Evolutionary conservation across 2,329 filamentous ascomycete genomes (phyloP).

Genomic region (Neophaeococcomyces aloes): DNA sequence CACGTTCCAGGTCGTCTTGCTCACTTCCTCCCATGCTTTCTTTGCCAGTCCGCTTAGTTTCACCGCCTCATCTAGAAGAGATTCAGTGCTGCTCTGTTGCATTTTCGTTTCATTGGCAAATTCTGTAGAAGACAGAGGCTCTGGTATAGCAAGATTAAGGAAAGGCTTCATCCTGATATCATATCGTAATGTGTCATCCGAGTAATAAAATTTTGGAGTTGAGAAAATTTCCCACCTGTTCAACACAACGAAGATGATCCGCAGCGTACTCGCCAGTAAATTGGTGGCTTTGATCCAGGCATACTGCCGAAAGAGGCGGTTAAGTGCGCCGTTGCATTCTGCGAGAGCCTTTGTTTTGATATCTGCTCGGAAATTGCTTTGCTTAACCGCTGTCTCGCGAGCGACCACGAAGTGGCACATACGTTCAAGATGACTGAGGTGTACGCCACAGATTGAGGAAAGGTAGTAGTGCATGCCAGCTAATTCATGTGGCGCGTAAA

Average conservation of each 20-base stretch:
- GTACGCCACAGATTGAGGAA: constrained; percentile 58
- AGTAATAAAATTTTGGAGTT: constrained; percentile 47
- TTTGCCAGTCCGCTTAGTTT: constrained; percentile 31
- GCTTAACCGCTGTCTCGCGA: constrained; percentile 23
- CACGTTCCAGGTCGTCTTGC: constrained; percentile 28
- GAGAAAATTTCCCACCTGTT: constrained; percentile 38
- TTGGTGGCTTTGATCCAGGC: constrained; percentile 55
- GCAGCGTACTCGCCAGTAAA: constrained; percentile 42
- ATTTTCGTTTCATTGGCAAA: constrained; percentile 40
- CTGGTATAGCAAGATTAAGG: constrained; percentile 54
- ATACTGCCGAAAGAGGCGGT: constrained; percentile 46
- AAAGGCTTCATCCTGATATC: constrained; percentile 84
- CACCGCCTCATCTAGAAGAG: constrained; percentile 32
- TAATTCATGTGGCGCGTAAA: constrained; percentile 79
- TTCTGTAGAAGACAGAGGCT: constrained; percentile 54
- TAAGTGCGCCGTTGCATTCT: constrained; percentile 28
- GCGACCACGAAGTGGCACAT: constrained; percentile 54
- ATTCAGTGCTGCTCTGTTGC: constrained; percentile 33
- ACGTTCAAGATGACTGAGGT: constrained; percentile 59
- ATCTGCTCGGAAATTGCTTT: constrained; percentile 8
- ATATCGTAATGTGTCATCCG: constrained; percentile 58
- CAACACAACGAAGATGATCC: constrained; percentile 56
- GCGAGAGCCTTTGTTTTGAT: constrained; percentile 10
- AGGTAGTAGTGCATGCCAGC: constrained; percentile 87
- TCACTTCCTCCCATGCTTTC: constrained; percentile 34